phyloP scores from a whole-genome alignment of 192 early-diverging fungal species.

The Rhizophagus sp. region DNA sequence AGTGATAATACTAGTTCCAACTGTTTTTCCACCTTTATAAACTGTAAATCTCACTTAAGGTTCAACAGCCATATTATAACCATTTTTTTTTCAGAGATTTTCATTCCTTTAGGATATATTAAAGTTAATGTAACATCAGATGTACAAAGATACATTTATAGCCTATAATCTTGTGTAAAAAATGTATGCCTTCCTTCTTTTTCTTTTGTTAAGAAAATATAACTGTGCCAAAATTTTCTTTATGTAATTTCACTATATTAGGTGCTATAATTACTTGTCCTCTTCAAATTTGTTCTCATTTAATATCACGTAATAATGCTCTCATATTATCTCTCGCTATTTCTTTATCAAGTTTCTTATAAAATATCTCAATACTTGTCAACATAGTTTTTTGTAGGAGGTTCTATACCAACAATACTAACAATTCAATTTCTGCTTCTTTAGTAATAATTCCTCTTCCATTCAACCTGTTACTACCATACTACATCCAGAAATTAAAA shows the following conservation, averaged over 20 bases:
- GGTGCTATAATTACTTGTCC: conserved; percentile 93
- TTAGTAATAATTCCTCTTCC: conserved; percentile 91
- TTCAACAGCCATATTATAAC: conserved; percentile 93
- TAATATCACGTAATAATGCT: conserved; percentile 92
- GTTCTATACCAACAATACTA: conserved; percentile 93
- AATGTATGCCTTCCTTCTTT: conserved; percentile 98
- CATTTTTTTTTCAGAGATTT: conserved; percentile 92
- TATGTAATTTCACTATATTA: conserved; percentile 93
- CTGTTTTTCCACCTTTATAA: conserved; percentile 96
- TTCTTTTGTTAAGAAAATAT: conserved; percentile 95
- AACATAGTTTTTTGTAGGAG: conserved; percentile 88
- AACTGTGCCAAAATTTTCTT: conserved; percentile 90
- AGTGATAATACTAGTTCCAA: conserved; percentile 91
- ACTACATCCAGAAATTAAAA: conserved; percentile 97
- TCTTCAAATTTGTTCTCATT: conserved; percentile 94
- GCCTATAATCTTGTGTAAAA: conserved; percentile 96
- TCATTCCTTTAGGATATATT: conserved; percentile 70
- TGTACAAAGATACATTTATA: conserved; percentile 95
- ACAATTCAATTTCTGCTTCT: conserved; percentile 95
- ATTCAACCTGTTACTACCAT: conserved; percentile 95
- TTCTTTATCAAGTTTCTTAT: conserved; percentile 97
- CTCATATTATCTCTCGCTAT: conserved; percentile 99
- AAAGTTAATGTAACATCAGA: conserved; percentile 91
- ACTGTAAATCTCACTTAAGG: conserved; percentile 96
- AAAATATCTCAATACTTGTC: conserved; percentile 99